These are phyloP conservation scores for Ophiosphaerella herpotricha DNA, from an alignment of 2,329 filamentous ascomycete genomes.

Conservation along the genomic window DNA sequence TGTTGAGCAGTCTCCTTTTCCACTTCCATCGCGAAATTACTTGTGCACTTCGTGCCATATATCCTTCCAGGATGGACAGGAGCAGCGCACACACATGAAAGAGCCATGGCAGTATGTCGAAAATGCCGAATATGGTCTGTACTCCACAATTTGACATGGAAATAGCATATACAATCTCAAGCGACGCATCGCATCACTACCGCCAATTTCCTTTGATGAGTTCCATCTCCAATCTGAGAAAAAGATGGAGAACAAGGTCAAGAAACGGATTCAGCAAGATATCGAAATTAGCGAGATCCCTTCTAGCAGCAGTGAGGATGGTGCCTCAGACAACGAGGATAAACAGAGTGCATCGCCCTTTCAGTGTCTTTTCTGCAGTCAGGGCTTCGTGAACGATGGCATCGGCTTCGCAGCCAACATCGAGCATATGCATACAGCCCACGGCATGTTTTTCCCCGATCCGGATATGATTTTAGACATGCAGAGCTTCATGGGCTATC, in stretches of 20 bases:
- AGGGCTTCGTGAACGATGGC: constrained; percentile 11
- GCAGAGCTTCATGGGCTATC: constrained; percentile 33
- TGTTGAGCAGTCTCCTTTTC: background rate
- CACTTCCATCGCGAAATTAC: background rate
- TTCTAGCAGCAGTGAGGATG: no score
- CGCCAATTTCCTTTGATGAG: constrained; percentile 9
- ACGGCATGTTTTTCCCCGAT: constrained; percentile 31
- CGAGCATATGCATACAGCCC: constrained; percentile 29
- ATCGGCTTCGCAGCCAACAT: constrained; percentile 16
- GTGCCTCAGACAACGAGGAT: background rate
- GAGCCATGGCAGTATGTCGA: constrained; percentile 32
- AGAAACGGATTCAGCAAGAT: no score
- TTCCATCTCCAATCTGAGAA: constrained; percentile 6
- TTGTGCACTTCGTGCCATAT: constrained; percentile 6
- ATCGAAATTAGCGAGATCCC: no score
- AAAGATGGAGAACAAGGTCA: no score
- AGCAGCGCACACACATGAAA: constrained; percentile 33
- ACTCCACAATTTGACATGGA: constrained; percentile 13
- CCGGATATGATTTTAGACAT: constrained; percentile 26
- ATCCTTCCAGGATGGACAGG: constrained; percentile 14
- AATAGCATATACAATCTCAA: constrained; percentile 19
- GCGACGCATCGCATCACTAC: constrained; percentile 14
- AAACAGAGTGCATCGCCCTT: constrained; percentile 1
- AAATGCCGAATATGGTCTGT: background rate
- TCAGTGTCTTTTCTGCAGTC: constrained; percentile 35